Base-by-base conservation (phyloP, 805 yeast species). In the Ogataea siamensis region DNA sequence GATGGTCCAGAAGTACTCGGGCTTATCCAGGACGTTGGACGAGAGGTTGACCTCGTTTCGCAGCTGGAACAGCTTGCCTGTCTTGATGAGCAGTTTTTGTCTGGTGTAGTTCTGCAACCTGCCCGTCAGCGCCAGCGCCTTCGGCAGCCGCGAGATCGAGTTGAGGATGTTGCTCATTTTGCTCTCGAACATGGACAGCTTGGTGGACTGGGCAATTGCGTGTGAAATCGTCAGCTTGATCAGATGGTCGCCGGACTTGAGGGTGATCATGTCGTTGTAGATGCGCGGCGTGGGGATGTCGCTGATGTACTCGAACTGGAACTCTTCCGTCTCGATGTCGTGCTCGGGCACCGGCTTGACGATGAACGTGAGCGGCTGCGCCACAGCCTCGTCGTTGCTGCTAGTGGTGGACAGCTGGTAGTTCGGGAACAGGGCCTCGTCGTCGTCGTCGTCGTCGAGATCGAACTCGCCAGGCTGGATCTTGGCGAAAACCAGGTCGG, bases 161-260 rank as follows among this genome's bases (percentile, higher is more conserved):
- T 80, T 83, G 55, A 93, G 70, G 42, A 84, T 80, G 23, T 80
- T 80, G 10, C 91, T 85, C 81, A 93, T 87, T 50, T 95, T 71
- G 27, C 95, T 84, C 60, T 93, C 99, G 63, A 91, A 93, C 42
- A 89, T 67, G 27, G 95, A 84, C 21, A 93, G 64, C 58, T 89
- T 93, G 1, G 97, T 89, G 47, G 94, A 87, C 62, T 93, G 99
- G 0, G 98, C 97, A 45, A 93, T 87, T 2, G 98, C 96, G 62
- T 93, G 96, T 1, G 97, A 86, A 76, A 93, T 77, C 5, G 97
- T 87, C 40, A 93, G 67, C 57, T 93, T 93, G 51, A 88, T 87
- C 54, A 91, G 72, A 64, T 89, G 97, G 58, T 91, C 97, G 6
- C 95, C 95, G 2, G 91, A 80, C 39, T 93, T 73, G 34, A 93